Evolutionary conservation across 768 basidiomycete genomes (phyloP), one percentile per base, ranked within the genome.

Genomic region (Boletus tomentosulus): DNA sequence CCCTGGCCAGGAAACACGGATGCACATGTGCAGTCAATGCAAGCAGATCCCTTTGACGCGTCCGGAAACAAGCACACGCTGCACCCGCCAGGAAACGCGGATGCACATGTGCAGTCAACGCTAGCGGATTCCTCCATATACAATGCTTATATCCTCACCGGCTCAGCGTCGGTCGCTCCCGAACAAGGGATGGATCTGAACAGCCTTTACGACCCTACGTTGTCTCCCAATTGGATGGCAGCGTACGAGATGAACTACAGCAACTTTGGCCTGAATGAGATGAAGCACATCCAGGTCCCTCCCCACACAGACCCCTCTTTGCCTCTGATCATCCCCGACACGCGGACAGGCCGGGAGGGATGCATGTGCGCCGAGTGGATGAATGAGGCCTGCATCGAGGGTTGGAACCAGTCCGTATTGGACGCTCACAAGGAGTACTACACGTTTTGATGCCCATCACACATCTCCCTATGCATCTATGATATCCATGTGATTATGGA

Each of bases 351-450:
- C 8, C 53, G 24, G 7, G 53, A 62, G 6, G 62, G 55, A 16
- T 57, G 57, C 44, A 47, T 65, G 4, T 65, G 57, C 12, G 55
- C 63, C 5, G 63, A 65, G 8, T 65, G 63, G 63, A 64, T 62
- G 63, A 42, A 46, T 44, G 55, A 65, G 13, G 38, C 46, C 8
- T 44, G 57, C 2, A 13, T 50, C 38, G 53, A 53, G 2, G 61
- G 62, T 4, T 62, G 63, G 61, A 37, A 62, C n/a, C 46, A 33
- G 12, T 46, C 48, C 15, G 22, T 38, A n/a, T 15, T 61, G 28
- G 50, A 54, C 4, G 2, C 44, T 3, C 38, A 39, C 49, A 46
- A 30, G 27, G 53, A 37, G 2, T 48, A 44, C 16, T 48, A 47
- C 33, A 13, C 6, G 22, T 15, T 46, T 24, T 27, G 12, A 48